These are phyloP conservation scores for Globisporangium acanthophoron DNA, from an alignment of 352 stramenopile genomes.

Conservation along the genomic window DNA sequence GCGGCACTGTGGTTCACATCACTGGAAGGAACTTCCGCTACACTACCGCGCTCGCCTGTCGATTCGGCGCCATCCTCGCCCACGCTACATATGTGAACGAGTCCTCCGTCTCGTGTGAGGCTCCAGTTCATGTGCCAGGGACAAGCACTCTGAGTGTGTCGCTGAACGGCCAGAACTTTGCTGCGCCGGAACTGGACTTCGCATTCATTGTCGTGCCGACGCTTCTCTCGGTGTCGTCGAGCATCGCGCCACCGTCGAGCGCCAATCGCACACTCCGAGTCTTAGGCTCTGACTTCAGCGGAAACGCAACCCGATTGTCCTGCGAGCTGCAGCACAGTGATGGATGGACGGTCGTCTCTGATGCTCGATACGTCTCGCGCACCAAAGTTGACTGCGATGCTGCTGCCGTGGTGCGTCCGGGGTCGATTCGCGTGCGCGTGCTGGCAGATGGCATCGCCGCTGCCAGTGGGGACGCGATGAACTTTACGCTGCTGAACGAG, in stretches of 20 bases:
- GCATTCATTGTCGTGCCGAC: constrained; percentile 39
- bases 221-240: constrained; percentile 37
- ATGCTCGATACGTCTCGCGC: constrained; percentile 17
- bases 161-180: constrained; percentile 68
- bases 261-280: constrained; percentile 33
- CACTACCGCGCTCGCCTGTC: constrained; percentile 36
- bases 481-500: constrained; percentile 30
- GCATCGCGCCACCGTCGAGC: constrained; percentile 17
- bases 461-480: constrained; percentile 14
- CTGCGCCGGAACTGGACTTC: constrained; percentile 23
- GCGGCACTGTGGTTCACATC: constrained; percentile 55
- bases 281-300: constrained; percentile 18
- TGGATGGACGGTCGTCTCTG: not conserved
- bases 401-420: constrained; percentile 11
- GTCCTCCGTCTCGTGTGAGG: constrained; percentile 46
- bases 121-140: constrained; percentile 31
- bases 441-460: constrained; percentile 21
- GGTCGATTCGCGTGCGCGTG: constrained; percentile 19
- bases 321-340: constrained; percentile 27
- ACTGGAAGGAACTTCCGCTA: constrained; percentile 64
- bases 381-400: constrained; percentile 18
- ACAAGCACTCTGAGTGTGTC: constrained; percentile 38
- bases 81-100: constrained; percentile 56
- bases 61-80: constrained; percentile 36
- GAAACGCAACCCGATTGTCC: constrained; percentile 13